Conservation (phyloP, 768 basidiomycete species). For the Rubroboletus satanas region DNA sequence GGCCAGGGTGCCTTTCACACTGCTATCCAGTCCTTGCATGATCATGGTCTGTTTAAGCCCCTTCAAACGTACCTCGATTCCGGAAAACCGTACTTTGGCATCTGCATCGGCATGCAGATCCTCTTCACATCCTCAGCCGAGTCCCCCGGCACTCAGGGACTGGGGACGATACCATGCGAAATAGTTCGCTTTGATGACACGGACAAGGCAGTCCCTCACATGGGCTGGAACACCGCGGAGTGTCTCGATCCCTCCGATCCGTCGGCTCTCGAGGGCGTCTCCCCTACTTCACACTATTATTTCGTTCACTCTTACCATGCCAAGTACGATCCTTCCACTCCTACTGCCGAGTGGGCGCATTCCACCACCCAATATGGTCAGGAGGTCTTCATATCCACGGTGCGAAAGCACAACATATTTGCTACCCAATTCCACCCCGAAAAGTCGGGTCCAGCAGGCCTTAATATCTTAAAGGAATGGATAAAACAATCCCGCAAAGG, state of each 20-base stretch:
- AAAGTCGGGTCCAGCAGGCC: constrained; percentile 88
- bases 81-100: constrained; percentile 93
- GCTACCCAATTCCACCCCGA: constrained; percentile 98
- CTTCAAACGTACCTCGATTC: constrained; percentile 78
- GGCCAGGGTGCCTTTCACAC: constrained; percentile 93
- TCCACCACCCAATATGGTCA: constrained; percentile 92
- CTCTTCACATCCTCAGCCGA: constrained; percentile 88
- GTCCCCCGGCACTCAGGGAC: constrained; percentile 60
- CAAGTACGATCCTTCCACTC: constrained; percentile 59
- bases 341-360: constrained; percentile 72
- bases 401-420: constrained; percentile 82
- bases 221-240: constrained; percentile 91
- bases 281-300: constrained; percentile 74
- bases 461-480: constrained; percentile 79
- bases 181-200: constrained; percentile 67
- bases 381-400: constrained; percentile 83
- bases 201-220: constrained; percentile 92
- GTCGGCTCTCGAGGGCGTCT: constrained; percentile 43
- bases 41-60: constrained; percentile 74
- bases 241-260: constrained; percentile 43
- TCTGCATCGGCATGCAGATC: constrained; percentile 98
- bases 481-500: constrained; percentile 51
- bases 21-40: constrained; percentile 72
- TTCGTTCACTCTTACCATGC: constrained; percentile 96
- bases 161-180: constrained; percentile 79